These are phyloP conservation scores for Gentiana straminea DNA, from an alignment of 257 asterid species.

Conservation along the genomic window DNA sequence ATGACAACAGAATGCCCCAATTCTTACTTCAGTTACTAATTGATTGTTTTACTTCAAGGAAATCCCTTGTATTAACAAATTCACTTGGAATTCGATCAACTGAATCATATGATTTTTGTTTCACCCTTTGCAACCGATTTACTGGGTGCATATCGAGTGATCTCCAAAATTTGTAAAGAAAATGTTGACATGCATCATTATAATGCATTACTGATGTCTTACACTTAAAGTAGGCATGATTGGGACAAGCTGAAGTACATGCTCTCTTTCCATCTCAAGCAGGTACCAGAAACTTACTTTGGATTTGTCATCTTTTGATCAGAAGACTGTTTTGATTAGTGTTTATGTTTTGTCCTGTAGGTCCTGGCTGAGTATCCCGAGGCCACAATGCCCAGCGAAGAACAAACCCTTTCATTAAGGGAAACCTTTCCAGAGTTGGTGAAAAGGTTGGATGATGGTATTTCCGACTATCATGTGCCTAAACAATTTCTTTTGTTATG, in stretches of 20 bases:
- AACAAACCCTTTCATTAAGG: slow-evolving; percentile 64
- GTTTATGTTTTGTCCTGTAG: slow-evolving; percentile 23
- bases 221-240: slow-evolving; percentile 50
- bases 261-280: slow-evolving; percentile 62
- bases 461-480: slow-evolving; percentile 32
- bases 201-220: slow-evolving; percentile 11
- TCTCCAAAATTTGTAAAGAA: background rate
- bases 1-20: too few species aligned
- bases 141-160: background rate
- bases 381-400: slow-evolving; percentile 62
- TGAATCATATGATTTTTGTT: background rate
- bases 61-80: too few species aligned
- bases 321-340: background rate
- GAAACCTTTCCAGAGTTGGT: slow-evolving; percentile 69
- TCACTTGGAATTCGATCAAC: background rate
- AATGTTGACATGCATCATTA: background rate
- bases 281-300: slow-evolving; percentile 31
- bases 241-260: slow-evolving; percentile 71
- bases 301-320: background rate
- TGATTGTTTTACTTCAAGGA: too few species aligned
- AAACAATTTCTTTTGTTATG: slow-evolving; percentile 6
- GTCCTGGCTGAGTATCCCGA: slow-evolving; percentile 80
- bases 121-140: background rate
- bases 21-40: too few species aligned
- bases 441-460: slow-evolving; percentile 98